Conservation (phyloP, 1,284 basidiomycete species). For the Xanthoconium separans region DNA sequence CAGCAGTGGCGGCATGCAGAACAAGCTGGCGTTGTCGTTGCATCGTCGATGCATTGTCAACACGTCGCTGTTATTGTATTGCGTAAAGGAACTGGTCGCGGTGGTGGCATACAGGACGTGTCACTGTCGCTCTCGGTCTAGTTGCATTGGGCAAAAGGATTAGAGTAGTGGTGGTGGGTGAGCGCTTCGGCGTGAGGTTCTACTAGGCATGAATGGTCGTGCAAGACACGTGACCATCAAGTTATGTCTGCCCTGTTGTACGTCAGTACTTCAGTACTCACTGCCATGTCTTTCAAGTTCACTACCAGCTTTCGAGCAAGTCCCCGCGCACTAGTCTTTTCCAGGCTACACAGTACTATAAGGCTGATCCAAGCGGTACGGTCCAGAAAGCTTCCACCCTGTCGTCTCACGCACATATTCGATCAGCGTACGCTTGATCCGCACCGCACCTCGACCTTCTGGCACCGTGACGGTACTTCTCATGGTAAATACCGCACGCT, state of each 20-base stretch:
- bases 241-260: background rate
- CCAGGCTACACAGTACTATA: background rate
- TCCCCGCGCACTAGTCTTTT: background rate
- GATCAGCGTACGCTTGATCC: slow-evolving; percentile 6
- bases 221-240: slow-evolving; percentile 1
- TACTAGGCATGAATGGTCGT: too few species aligned
- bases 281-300: slow-evolving; percentile 11
- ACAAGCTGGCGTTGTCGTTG: too few species aligned
- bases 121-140: too few species aligned
- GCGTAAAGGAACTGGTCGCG: too few species aligned
- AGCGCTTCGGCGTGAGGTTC: too few species aligned
- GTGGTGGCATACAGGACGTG: too few species aligned
- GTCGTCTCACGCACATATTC: background rate
- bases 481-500: slow-evolving; percentile 5
- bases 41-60: too few species aligned
- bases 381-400: background rate
- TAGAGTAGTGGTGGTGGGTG: too few species aligned
- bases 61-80: too few species aligned
- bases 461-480: background rate
- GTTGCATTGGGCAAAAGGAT: too few species aligned
- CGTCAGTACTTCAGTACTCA: background rate
- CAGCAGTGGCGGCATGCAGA: too few species aligned
- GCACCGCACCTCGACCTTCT: slow-evolving; percentile 1
- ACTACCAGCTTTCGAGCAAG: background rate
- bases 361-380: background rate